These are phyloP conservation scores for Solanum okadae DNA, from an alignment of 257 asterid species.

Conservation along the genomic window DNA sequence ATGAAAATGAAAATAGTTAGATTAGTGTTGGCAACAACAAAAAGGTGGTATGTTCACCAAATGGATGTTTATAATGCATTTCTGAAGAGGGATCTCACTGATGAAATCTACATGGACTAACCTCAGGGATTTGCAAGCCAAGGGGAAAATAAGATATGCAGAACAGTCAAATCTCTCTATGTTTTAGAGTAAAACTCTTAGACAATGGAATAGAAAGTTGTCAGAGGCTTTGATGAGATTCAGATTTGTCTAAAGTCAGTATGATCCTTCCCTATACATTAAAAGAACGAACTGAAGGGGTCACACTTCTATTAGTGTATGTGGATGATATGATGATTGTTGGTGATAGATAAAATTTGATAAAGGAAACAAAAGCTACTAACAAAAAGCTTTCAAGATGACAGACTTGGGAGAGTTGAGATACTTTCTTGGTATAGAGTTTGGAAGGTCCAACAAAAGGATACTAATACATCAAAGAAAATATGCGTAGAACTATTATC, in stretches of 20 bases:
- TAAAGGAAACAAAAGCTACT: neutral
- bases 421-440: too few species aligned
- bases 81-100: neutral
- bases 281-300: neutral
- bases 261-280: neutral
- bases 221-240: neutral
- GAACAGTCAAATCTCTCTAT: neutral
- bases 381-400: neutral
- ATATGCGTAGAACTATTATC: neutral
- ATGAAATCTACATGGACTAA: neutral
- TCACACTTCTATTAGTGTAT: neutral
- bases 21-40: too few species aligned
- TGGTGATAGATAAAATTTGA: neutral
- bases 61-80: neutral
- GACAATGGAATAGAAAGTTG: neutral
- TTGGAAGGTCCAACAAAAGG: neutral
- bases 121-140: neutral
- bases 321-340: neutral
- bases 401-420: neutral
- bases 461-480: neutral
- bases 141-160: neutral
- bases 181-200: neutral
- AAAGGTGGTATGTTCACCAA: too few species aligned
- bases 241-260: neutral
- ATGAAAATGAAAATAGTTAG: too few species aligned